Evolutionary conservation across 805 yeast species (phyloP).

Genomic region (Wickerhamomyces tratensis): DNA sequence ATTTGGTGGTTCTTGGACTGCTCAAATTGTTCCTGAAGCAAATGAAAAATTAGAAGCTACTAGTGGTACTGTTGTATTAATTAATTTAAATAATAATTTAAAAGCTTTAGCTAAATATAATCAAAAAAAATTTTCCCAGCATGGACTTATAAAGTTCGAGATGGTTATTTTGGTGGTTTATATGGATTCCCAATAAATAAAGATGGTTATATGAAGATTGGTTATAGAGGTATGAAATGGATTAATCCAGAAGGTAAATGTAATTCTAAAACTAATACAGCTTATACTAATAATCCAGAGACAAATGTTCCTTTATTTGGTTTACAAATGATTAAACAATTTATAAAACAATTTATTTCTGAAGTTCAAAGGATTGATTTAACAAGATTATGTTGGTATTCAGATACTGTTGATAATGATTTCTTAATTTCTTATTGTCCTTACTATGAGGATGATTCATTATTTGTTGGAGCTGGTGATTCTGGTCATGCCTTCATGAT

Average conservation of each 20-base stretch:
- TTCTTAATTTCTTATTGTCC: conserved; percentile 26
- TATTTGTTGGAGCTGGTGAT: conserved; percentile 28
- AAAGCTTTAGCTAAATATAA: conserved; percentile 10
- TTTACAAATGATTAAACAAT: conserved; percentile 15
- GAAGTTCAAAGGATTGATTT: conserved; percentile 14
- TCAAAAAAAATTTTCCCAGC: conserved; percentile 15
- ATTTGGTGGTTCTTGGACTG: conserved; percentile 11
- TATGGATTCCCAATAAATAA: conserved; percentile 20
- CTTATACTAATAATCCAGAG: conserved; percentile 15
- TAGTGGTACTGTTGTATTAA: conserved; percentile 21
- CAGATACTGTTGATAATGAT: conserved; percentile 25
- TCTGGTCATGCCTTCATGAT: conserved; percentile 30
- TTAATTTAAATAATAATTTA: conserved; percentile 12
- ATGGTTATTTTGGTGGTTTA: conserved; percentile 20
- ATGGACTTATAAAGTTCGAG: conserved; percentile 21
- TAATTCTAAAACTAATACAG: conserved; percentile 19
- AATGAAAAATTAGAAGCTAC: conserved; percentile 19
- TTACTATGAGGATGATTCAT: conserved; percentile 15
- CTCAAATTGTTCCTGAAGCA: conserved; percentile 20
- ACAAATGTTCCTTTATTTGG: conserved; percentile 21
- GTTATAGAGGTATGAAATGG: conserved; percentile 23
- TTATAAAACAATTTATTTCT: conserved; percentile 17
- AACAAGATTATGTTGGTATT: conserved; percentile 25
- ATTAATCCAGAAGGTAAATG: conserved; percentile 13
- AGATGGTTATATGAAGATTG: conserved; percentile 20